phyloP scores from a whole-genome alignment of 352 stramenopile genomes.

The Pythium plurisporium region DNA sequence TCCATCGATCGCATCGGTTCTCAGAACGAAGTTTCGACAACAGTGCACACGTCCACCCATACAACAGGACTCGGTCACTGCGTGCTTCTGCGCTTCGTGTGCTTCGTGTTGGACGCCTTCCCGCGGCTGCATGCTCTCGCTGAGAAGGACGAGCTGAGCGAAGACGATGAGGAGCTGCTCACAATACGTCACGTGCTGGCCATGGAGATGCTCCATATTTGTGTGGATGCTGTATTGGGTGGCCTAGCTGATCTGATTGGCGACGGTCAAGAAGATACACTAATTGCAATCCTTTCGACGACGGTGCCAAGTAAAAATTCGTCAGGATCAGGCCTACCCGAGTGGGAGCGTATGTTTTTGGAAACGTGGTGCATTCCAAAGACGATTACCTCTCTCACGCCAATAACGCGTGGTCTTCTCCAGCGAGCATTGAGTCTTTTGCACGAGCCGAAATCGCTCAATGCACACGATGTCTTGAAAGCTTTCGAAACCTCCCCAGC shows the following conservation, averaged over 20 bases:
- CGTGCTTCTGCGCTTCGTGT: conserved; percentile 52
- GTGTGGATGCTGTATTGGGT: conserved; percentile 45
- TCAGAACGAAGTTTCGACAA: not conserved
- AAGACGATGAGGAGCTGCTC: conserved; percentile 58
- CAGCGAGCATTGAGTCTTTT: conserved; percentile 40
- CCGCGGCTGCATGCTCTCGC: conserved; percentile 42
- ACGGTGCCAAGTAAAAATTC: not conserved
- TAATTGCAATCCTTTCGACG: not conserved
- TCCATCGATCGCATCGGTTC: conserved; percentile 36
- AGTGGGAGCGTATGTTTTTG: conserved; percentile 56
- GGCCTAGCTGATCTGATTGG: conserved; percentile 2
- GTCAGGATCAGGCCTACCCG: conserved; percentile 21
- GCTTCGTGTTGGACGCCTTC: conserved; percentile 59
- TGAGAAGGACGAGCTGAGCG: conserved; percentile 62
- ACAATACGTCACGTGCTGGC: conserved; percentile 39
- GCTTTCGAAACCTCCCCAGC: conserved; percentile 15
- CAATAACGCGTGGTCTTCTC: conserved; percentile 34
- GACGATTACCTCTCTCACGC: conserved; percentile 15
- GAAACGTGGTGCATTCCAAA: conserved; percentile 34
- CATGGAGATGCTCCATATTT: conserved; percentile 48
- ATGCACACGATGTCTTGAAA: conserved; percentile 31
- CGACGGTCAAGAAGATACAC: not conserved
- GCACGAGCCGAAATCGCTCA: conserved; percentile 45
- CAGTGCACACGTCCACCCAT: not conserved
- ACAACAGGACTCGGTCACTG: conserved; percentile 34